Evolutionary conservation across 2,329 filamentous ascomycete species (phyloP).

Genomic region (Fusarium anguioides): DNA sequence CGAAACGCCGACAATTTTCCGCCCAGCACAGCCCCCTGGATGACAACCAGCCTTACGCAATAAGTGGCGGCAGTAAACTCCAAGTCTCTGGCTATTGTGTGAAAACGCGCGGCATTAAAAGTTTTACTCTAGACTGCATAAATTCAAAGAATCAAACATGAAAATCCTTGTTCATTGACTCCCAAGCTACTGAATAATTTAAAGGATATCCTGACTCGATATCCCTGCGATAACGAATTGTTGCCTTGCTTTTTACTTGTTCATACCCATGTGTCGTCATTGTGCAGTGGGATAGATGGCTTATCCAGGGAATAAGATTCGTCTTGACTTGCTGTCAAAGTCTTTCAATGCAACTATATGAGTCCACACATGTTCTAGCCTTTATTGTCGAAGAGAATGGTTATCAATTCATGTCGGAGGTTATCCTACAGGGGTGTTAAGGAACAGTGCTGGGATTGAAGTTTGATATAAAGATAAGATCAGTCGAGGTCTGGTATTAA

Average conservation of each 20-base stretch:
- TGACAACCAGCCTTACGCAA: slow-evolving; percentile 45
- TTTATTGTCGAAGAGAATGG: not conserved
- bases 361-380: slow-evolving; percentile 21
- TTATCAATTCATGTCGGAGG: slow-evolving; percentile 5
- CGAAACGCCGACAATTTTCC: slow-evolving; percentile 53
- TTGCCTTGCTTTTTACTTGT: slow-evolving; percentile 27
- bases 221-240: slow-evolving; percentile 9
- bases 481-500: not conserved
- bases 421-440: slow-evolving; percentile 14
- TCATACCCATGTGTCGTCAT: slow-evolving; percentile 42
- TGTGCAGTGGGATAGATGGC: slow-evolving; percentile 34
- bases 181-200: not conserved
- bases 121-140: slow-evolving; percentile 11
- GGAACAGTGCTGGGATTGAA: not conserved
- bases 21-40: slow-evolving; percentile 47
- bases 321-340: slow-evolving; percentile 15
- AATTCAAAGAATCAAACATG: not conserved
- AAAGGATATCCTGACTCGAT: not conserved
- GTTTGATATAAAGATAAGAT: not conserved
- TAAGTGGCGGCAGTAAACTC: slow-evolving; percentile 35
- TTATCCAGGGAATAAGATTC: slow-evolving; percentile 20
- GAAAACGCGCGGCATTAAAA: slow-evolving; percentile 30
- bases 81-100: slow-evolving; percentile 12
- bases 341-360: slow-evolving; percentile 19
- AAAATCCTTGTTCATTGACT: not conserved